Evolutionary conservation across 495 filamentous ascomycete species (phyloP).

Genomic region (Pyrenopolyporus hunteri): DNA sequence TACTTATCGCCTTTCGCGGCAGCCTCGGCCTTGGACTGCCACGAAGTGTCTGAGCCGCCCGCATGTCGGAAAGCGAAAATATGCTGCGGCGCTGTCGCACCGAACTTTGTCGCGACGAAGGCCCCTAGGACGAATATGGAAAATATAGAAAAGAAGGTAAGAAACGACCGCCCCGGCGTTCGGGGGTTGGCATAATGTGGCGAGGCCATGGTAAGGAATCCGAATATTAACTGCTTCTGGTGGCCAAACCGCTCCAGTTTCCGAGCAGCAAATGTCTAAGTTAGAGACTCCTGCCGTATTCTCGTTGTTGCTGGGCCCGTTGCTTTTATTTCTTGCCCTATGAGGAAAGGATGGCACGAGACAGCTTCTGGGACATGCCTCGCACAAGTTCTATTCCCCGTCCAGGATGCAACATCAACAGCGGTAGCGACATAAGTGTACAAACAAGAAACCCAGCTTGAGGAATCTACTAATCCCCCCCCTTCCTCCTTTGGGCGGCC

Average conservation of each 20-base stretch:
- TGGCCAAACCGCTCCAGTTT: slow-evolving; percentile 2
- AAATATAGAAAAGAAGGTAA: slow-evolving; percentile 35
- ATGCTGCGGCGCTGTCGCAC: slow-evolving; percentile 6
- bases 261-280: slow-evolving; percentile 5
- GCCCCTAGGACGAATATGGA: slow-evolving; percentile 38
- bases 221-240: slow-evolving; percentile 1
- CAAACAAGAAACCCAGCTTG: slow-evolving; percentile 24
- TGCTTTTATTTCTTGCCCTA: slow-evolving; percentile 16
- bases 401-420: slow-evolving; percentile 31
- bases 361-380: slow-evolving; percentile 5
- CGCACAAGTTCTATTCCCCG: slow-evolving; percentile 7
- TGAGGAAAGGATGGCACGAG: slow-evolving; percentile 27
- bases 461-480: neutral
- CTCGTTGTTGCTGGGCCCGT: neutral
- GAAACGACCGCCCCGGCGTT: slow-evolving; percentile 17
- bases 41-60: slow-evolving; percentile 11
- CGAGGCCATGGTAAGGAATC: slow-evolving; percentile 14
- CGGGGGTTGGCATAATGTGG: slow-evolving; percentile 7
- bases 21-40: slow-evolving; percentile 32
- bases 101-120: slow-evolving; percentile 28
- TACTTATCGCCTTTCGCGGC: slow-evolving; percentile 61
- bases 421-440: slow-evolving; percentile 4
- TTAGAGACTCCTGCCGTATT: neutral
- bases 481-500: neutral
- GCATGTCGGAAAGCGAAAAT: slow-evolving; percentile 21